Evolutionary conservation across 305 asterid species (phyloP).

Genomic region (Euphrasia arctica): DNA sequence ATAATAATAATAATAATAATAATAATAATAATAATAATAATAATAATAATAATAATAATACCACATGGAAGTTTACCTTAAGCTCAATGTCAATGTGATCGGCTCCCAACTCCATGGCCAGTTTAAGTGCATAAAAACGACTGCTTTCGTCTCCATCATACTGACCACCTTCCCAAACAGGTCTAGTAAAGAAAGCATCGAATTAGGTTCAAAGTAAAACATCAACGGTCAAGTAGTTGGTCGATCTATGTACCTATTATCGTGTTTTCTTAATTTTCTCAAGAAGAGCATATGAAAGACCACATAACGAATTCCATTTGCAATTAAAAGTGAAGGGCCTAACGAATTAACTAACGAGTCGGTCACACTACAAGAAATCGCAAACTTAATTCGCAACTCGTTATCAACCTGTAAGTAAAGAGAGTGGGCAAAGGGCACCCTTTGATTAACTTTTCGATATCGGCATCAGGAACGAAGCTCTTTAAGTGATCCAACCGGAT

Average conservation of each 20-base stretch:
- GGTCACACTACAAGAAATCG: neutral
- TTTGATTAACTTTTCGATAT: conserved; percentile 56
- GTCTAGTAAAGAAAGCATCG: conserved; percentile 43
- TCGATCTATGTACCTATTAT: no score
- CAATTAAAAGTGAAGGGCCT: no score
- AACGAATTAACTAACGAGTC: neutral
- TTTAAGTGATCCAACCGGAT: conserved; percentile 81
- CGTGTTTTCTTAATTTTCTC: neutral
- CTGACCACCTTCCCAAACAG: conserved; percentile 96
- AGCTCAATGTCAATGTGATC: conserved; percentile 96
- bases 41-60: neutral
- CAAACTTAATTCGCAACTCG: conserved; percentile 1
- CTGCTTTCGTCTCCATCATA: conserved; percentile 80
- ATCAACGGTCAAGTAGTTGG: no score
- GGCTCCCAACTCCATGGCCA: conserved; percentile 97
- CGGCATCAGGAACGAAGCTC: conserved; percentile 48
- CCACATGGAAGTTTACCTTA: conserved; percentile 45
- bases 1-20: no score
- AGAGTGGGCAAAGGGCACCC: conserved; percentile 88
- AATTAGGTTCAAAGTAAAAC: conserved; percentile 10
- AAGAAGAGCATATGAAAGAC: no score
- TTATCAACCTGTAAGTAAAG: conserved; percentile 82
- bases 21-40: neutral
- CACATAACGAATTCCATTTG: no score
- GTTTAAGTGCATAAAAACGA: conserved; percentile 62